Percentiles rank a stretch among this genome's conserved stretches.
phyloP scores from a whole-genome alignment of 352 stramenopile species.

The Pythium brassicae region DNA sequence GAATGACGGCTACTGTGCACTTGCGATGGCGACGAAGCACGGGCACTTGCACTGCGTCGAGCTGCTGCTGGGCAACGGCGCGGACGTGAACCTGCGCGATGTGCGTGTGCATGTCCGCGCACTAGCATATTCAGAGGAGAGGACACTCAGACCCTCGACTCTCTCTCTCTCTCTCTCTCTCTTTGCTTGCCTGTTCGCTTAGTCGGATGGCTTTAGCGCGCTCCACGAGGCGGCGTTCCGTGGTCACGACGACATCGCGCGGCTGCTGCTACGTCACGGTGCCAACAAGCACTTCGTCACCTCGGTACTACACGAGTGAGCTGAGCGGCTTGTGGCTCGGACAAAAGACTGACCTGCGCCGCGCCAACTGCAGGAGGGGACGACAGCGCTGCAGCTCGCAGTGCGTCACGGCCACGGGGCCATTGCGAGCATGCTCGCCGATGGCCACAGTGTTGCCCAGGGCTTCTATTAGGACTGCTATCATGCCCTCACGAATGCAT shows the following conservation, averaged over 20 bases:
- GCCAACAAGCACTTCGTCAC: slow-evolving; percentile 58
- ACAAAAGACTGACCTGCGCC: neutral
- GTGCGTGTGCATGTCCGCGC: slow-evolving; percentile 17
- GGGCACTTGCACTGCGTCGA: slow-evolving; percentile 44
- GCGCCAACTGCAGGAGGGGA: slow-evolving; percentile 37
- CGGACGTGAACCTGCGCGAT: slow-evolving; percentile 61
- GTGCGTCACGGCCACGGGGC: slow-evolving; percentile 62
- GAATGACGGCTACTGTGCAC: slow-evolving; percentile 55
- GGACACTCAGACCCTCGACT: no score
- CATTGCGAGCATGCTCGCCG: slow-evolving; percentile 52
- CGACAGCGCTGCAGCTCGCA: slow-evolving; percentile 56
- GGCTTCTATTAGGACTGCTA: slow-evolving; percentile 53
- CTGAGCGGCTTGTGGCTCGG: no score
- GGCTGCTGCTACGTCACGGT: slow-evolving; percentile 42
- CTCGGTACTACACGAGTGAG: slow-evolving; percentile 19
- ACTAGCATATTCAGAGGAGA: no score
- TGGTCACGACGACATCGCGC: slow-evolving; percentile 55
- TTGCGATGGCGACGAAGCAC: slow-evolving; percentile 59
- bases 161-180: no score
- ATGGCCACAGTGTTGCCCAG: slow-evolving; percentile 41
- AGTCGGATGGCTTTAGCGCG: slow-evolving; percentile 68
- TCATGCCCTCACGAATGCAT: no score
- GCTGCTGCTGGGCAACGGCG: slow-evolving; percentile 41
- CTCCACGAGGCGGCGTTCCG: slow-evolving; percentile 66
- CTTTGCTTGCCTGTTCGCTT: no score